Percentiles rank a stretch among this genome's conserved stretches.
Conservation (phyloP, 2,329 filamentous ascomycete species). For the Botrytis fragariae region DNA sequence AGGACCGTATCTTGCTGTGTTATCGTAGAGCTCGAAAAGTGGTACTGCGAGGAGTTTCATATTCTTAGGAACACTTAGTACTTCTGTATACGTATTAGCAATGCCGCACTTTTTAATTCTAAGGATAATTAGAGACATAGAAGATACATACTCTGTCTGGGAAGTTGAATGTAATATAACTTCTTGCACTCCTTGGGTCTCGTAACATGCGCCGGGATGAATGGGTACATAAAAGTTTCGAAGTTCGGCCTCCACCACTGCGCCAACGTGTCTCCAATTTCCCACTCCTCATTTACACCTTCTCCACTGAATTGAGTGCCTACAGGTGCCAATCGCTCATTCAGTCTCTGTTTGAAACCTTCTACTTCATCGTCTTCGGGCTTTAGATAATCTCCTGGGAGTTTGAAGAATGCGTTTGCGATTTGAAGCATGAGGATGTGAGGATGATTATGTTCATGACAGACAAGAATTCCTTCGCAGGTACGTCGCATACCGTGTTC, state of each 20-base stretch:
- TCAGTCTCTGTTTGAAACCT: slow-evolving; percentile 91
- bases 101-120: neutral
- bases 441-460: slow-evolving; percentile 98
- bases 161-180: slow-evolving; percentile 93
- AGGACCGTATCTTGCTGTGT: slow-evolving; percentile 89
- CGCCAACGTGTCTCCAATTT: slow-evolving; percentile 89
- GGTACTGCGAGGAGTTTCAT: slow-evolving; percentile 98
- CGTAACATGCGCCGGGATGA: slow-evolving; percentile 92
- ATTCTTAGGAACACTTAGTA: slow-evolving; percentile 96
- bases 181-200: slow-evolving; percentile 99
- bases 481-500: slow-evolving; percentile 94
- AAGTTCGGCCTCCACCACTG: slow-evolving; percentile 99
- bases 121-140: too few species aligned
- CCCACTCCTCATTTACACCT: slow-evolving; percentile 89
- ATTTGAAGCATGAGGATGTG: slow-evolving; percentile 99
- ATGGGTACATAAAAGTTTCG: slow-evolving; percentile 99
- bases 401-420: slow-evolving; percentile 98
- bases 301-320: slow-evolving; percentile 77
- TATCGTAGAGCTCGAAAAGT: slow-evolving; percentile 97
- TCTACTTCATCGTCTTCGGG: slow-evolving; percentile 87
- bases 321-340: slow-evolving; percentile 91
- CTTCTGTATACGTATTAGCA: slow-evolving; percentile 56
- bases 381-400: slow-evolving; percentile 91
- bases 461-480: slow-evolving; percentile 94
- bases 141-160: slow-evolving; percentile 71